Conservation (phyloP, 805 yeast genomes). For the Torulaspora quercuum region DNA sequence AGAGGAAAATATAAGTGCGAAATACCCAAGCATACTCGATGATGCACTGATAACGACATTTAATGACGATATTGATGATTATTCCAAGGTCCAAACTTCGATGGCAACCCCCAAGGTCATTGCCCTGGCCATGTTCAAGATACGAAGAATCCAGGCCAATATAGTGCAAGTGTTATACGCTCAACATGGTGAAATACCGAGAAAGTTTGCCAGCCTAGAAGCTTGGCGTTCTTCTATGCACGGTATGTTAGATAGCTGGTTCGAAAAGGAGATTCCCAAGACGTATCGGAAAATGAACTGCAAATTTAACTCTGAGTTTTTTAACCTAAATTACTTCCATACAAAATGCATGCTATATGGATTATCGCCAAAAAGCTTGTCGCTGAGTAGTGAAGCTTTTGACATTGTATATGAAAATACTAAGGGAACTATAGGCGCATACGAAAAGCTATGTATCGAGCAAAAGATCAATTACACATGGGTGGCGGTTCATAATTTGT, state of each 20-base stretch:
- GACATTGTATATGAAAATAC: conserved; percentile 59
- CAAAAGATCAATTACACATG: conserved; percentile 78
- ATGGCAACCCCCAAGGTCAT: conserved; percentile 65
- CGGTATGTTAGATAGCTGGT: conserved; percentile 60
- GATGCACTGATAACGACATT: conserved; percentile 54
- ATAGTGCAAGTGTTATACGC: conserved; percentile 72
- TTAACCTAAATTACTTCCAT: conserved; percentile 73
- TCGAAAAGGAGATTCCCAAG: conserved; percentile 49
- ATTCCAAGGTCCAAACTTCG: conserved; percentile 37
- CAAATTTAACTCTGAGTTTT: conserved; percentile 65
- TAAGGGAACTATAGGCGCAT: conserved; percentile 60
- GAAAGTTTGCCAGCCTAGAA: conserved; percentile 49
- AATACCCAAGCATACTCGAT: conserved; percentile 70
- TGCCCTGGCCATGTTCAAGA: conserved; percentile 60
- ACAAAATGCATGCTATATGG: conserved; percentile 71
- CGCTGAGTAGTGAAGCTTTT: conserved; percentile 52
- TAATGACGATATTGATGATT: conserved; percentile 40
- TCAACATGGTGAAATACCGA: conserved; percentile 60
- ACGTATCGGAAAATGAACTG: conserved; percentile 62
- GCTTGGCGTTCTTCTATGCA: conserved; percentile 63
- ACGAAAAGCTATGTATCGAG: conserved; percentile 52
- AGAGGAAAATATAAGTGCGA: conserved; percentile 68
- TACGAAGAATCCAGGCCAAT: conserved; percentile 74
- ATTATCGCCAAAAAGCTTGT: conserved; percentile 64
- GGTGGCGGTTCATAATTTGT: conserved; percentile 87